Evolutionary conservation across 768 basidiomycete species (phyloP).

Genomic region (Royoungia palumana): DNA sequence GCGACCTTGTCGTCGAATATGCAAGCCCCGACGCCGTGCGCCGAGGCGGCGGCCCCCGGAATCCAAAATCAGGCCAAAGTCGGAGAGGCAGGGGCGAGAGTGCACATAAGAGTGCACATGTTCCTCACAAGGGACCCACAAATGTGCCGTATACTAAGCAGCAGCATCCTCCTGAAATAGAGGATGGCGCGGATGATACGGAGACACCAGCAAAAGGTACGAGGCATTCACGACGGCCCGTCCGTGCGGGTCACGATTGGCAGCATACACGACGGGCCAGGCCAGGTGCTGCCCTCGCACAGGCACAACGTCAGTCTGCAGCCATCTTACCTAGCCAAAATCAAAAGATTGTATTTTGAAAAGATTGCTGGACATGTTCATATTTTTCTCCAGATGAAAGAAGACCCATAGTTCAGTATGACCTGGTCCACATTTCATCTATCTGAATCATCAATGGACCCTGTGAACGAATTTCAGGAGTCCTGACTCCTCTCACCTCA

Average conservation of each 20-base stretch:
- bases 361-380: not conserved
- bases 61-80: constrained; percentile 23
- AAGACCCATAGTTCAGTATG: too few species aligned
- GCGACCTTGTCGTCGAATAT: constrained; percentile 83
- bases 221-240: constrained; percentile 8
- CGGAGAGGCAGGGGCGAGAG: constrained; percentile 3
- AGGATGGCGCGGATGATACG: constrained; percentile 3
- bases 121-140: not conserved
- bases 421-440: too few species aligned
- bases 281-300: constrained; percentile 78
- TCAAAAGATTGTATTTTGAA: constrained; percentile 69
- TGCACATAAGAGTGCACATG: constrained; percentile 7
- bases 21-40: constrained; percentile 88
- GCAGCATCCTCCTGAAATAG: constrained; percentile 5
- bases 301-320: constrained; percentile 70
- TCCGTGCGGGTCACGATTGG: constrained; percentile 10
- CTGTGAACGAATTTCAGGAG: too few species aligned
- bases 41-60: constrained; percentile 56
- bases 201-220: not conserved
- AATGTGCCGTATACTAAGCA: not conserved
- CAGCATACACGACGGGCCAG: constrained; percentile 45
- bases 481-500: too few species aligned
- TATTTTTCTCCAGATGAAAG: too few species aligned
- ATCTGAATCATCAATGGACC: too few species aligned
- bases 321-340: constrained; percentile 67